Conservation (phyloP, 768 basidiomycete genomes). For the Serpula lacrymans region DNA sequence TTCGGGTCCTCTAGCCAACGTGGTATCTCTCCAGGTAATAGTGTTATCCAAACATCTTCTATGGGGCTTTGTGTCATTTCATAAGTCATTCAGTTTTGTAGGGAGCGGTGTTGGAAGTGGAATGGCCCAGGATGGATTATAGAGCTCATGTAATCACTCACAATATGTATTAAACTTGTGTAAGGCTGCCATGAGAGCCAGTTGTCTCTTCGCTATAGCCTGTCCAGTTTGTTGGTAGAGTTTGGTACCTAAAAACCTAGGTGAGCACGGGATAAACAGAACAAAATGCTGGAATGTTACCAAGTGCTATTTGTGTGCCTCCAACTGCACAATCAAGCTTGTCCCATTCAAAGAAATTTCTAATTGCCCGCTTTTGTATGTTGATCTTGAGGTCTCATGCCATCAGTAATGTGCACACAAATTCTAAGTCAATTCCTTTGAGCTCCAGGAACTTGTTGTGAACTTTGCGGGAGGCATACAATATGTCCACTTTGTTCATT, state of each 20-base stretch:
- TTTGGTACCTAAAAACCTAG: conserved; percentile 31
- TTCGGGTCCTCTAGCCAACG: no score
- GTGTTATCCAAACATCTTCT: no score
- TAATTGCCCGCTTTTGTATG: conserved; percentile 30
- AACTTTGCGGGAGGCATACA: conserved; percentile 34
- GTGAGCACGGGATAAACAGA: neutral
- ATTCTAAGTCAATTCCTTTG: conserved; percentile 21
- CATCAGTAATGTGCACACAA: conserved; percentile 31
- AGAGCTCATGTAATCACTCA: no score
- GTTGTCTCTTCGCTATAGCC: conserved; percentile 28
- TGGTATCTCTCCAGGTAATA: no score
- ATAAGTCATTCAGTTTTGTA: no score
- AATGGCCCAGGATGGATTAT: no score
- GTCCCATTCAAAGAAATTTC: conserved; percentile 37
- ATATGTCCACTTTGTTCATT: conserved; percentile 22
- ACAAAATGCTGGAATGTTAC: conserved; percentile 12
- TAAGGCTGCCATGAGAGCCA: conserved; percentile 26
- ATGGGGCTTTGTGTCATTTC: no score
- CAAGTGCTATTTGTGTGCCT: conserved; percentile 27
- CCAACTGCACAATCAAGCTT: conserved; percentile 31
- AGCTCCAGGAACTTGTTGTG: conserved; percentile 31
- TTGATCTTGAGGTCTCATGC: conserved; percentile 38
- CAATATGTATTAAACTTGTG: conserved; percentile 27
- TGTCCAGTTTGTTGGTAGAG: conserved; percentile 30
- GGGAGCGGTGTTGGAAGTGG: no score